A percentile compares a stretch with the other conserved stretches of the same genome.
phyloP scores from a whole-genome alignment of 306 rosid genomes.

The Lotus japonicus region DNA sequence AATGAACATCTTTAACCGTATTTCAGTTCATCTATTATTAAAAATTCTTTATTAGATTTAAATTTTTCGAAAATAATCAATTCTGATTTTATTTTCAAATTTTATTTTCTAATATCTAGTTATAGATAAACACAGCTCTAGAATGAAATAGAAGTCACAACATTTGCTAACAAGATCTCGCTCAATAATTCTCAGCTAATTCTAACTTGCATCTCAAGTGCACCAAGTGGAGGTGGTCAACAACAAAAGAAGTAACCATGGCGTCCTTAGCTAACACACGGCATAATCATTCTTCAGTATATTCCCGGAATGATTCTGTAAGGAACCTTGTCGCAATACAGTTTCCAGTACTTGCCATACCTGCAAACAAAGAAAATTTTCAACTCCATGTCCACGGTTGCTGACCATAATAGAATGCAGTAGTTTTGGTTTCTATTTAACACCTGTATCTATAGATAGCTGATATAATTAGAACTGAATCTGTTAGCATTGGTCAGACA shows the following conservation, averaged over 20 bases:
- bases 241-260: background rate
- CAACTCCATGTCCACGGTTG: slow-evolving; percentile 9
- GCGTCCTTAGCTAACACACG: slow-evolving; percentile 1
- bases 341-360: slow-evolving; percentile 92
- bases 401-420: background rate
- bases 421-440: no score
- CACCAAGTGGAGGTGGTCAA: slow-evolving; percentile 4
- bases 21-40: no score
- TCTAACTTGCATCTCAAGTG: background rate
- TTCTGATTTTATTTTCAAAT: no score
- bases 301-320: slow-evolving; percentile 79
- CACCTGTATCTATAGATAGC: no score
- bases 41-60: no score
- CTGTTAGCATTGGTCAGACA: no score
- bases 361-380: slow-evolving; percentile 36
- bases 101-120: no score
- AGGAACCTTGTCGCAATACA: slow-evolving; percentile 76
- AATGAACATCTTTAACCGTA: no score
- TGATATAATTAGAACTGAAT: no score
- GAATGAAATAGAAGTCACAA: background rate
- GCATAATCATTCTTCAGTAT: slow-evolving; percentile 37
- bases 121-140: background rate
- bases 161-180: background rate
- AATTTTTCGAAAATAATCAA: no score
- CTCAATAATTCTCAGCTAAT: background rate